phyloP scores from a whole-genome alignment of 805 yeast species.

The Saturnispora kantuleensis region DNA sequence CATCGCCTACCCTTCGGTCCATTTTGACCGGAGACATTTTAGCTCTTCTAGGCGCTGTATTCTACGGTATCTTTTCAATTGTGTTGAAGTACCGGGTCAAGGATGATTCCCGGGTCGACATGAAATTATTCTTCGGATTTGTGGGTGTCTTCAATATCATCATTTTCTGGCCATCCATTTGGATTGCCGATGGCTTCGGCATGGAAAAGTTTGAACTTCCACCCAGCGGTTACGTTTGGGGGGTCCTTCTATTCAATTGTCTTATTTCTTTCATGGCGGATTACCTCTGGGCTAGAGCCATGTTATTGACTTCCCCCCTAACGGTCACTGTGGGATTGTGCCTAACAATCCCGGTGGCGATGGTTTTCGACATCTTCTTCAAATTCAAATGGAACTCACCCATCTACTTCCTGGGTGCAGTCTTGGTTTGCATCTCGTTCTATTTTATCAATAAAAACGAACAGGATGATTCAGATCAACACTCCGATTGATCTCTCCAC shows the following conservation, averaged over 20 bases:
- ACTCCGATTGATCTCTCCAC: not conserved
- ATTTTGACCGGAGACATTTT: conserved; percentile 60
- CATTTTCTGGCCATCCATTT: conserved; percentile 72
- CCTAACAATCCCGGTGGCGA: conserved; percentile 88
- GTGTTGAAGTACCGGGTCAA: conserved; percentile 63
- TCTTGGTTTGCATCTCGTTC: conserved; percentile 71
- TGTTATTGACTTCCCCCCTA: conserved; percentile 84
- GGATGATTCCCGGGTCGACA: conserved; percentile 68
- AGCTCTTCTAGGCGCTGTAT: conserved; percentile 77
- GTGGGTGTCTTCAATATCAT: conserved; percentile 79
- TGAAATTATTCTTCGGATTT: conserved; percentile 86
- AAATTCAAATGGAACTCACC: conserved; percentile 53
- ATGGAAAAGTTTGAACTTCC: conserved; percentile 72
- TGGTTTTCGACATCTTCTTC: conserved; percentile 78
- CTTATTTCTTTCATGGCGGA: conserved; percentile 77
- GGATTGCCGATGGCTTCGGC: conserved; percentile 52
- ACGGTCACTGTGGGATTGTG: conserved; percentile 94
- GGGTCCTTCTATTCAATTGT: conserved; percentile 55
- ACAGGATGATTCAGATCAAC: conserved; percentile 37
- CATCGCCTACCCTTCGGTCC: conserved; percentile 7
- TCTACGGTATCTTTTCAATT: conserved; percentile 87
- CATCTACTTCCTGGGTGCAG: conserved; percentile 70
- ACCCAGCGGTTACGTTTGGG: conserved; percentile 36
- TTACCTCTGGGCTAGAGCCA: conserved; percentile 93
- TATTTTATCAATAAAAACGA: conserved; percentile 75